A percentile compares a stretch with the other conserved stretches of the same genome.
phyloP scores from a whole-genome alignment of 352 stramenopile species.

The Globisporangium paroecandrum region DNA sequence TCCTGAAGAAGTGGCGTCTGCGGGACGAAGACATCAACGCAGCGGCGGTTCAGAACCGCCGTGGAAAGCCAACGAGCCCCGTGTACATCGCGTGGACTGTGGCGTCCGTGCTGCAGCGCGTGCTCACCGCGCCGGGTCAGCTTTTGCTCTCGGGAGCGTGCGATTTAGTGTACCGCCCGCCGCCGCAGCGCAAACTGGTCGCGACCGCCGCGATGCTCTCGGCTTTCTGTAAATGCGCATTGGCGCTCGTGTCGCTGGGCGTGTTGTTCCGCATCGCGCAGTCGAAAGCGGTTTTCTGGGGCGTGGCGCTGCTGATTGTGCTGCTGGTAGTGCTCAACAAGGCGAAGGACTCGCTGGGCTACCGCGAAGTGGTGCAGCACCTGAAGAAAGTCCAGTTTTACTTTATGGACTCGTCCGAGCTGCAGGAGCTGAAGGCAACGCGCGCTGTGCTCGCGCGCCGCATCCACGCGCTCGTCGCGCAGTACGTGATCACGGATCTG shows the following conservation, averaged over 20 bases:
- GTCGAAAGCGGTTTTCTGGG: conserved; percentile 31
- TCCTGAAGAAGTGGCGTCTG: conserved; percentile 60
- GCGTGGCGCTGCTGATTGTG: conserved; percentile 22
- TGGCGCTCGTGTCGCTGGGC: conserved; percentile 21
- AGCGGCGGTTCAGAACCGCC: conserved; percentile 36
- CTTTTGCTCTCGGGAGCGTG: conserved; percentile 46
- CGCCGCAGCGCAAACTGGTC: conserved; percentile 25
- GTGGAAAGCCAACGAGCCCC: conserved; percentile 32
- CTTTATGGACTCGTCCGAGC: conserved; percentile 57
- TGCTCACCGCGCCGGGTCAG: conserved; percentile 35
- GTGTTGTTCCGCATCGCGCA: conserved; percentile 34
- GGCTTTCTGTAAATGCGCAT: conserved; percentile 11
- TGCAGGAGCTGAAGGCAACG: conserved; percentile 48
- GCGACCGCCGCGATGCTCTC: conserved; percentile 12
- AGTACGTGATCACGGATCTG: conserved; percentile 64
- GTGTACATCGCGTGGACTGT: conserved; percentile 47
- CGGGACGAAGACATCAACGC: conserved; percentile 72
- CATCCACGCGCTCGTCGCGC: conserved; percentile 64
- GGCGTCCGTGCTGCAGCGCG: conserved; percentile 34
- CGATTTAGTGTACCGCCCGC: conserved; percentile 54
- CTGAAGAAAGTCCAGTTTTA: conserved; percentile 78
- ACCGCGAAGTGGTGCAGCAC: conserved; percentile 47
- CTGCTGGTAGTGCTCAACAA: conserved; percentile 34
- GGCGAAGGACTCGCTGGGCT: conserved; percentile 30
- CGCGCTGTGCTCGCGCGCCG: conserved; percentile 51